Conservation (phyloP, 148 eudicot species). For the Talinum fruticosum region DNA sequence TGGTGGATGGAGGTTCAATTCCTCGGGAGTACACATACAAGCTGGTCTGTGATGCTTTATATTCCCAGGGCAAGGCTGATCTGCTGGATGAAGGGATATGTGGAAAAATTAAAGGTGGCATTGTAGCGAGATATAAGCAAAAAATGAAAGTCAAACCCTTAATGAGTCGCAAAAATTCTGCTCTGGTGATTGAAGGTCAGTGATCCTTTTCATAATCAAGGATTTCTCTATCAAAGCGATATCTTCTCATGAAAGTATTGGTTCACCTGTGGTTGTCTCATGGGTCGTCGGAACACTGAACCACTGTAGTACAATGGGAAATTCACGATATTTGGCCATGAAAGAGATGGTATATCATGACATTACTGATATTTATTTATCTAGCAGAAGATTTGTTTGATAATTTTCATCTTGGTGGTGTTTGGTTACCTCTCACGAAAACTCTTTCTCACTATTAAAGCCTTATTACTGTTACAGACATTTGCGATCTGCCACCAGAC, state of each 20-base stretch:
- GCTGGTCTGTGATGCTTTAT: constrained; percentile 45
- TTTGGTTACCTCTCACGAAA: neutral
- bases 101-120: constrained; percentile 53
- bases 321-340: too few relatives aligned
- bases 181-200: constrained; percentile 16
- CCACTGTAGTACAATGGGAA: too few relatives aligned
- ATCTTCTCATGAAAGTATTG: neutral
- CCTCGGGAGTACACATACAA: constrained; percentile 83
- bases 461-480: neutral
- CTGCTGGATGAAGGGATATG: constrained; percentile 43
- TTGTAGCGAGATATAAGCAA: constrained; percentile 45
- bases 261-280: neutral
- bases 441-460: neutral
- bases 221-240: neutral
- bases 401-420: neutral
- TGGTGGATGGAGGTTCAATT: constrained; percentile 58
- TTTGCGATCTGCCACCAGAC: neutral
- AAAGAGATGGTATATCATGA: too few relatives aligned
- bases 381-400: neutral
- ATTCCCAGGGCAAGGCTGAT: constrained; percentile 35
- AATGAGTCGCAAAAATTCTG: constrained; percentile 33
- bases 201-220: constrained; percentile 1
- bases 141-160: constrained; percentile 65
- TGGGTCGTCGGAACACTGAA: too few relatives aligned
- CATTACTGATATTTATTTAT: neutral